Base-by-base conservation (phyloP, 345 rosid species). In the Theobroma cacao region DNA sequence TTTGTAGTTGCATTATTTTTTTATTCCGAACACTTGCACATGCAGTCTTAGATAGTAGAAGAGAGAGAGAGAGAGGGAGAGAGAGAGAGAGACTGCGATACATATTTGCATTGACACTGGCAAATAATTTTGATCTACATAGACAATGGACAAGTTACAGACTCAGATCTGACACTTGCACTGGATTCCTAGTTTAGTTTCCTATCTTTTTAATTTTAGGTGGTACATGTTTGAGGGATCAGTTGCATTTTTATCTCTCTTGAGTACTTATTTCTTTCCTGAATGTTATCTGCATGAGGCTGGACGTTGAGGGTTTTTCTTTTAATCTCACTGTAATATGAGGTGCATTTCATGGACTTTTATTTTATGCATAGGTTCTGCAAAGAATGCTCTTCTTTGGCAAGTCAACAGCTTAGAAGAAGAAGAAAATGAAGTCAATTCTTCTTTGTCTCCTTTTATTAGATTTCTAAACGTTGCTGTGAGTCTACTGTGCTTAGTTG, bases 401-500 rank as follows among this genome's bases (percentile, higher is more conserved):
- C 83, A 80, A 72, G 78, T 82, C 80, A 55, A 68, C 73, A 68
- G 80, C 40, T 76, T 78, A 34, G 30, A 74, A 34, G 40, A 77
- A 74, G 74, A 75, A 58, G 76, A 87, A 47, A 77, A 33, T 84
- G 74, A 86, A 77, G 76, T 72, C 70, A 36, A 33, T 77, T 65
- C 79, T 90, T 75, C 83, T 18, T 83, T 83, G 31, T 76, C 80
- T 48, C 98, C 98, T 18, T 81, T 80, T 79, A 81, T 88, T 77
- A 95, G 92, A 72, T 82, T 95, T 75, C 80, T 91, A 77, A 93
- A 92, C 85, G 87, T 93, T 65, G 98, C 95, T 83, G 98, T 95
- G 85, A 93, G 98, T 89, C 69, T 47, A 61, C 74, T 71, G 64
- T 81, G 74, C 7, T 78, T 22, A 62, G 1, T 10, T 70, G 28